Evolutionary conservation across 805 yeast species (phyloP).

Genomic region (Ogataea corticis): DNA sequence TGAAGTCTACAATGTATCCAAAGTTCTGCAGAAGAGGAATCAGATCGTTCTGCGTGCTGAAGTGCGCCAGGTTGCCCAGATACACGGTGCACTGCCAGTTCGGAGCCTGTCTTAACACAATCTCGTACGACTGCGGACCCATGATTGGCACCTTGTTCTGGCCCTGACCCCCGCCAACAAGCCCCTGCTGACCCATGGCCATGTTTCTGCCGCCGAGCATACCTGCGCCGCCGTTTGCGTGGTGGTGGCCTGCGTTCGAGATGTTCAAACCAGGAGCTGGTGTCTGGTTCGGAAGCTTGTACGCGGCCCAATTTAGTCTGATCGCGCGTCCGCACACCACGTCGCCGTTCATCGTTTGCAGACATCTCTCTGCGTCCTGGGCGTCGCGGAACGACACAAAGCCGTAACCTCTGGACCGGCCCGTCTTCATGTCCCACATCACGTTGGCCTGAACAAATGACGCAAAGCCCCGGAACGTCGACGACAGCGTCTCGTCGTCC

Average conservation of each 20-base stretch:
- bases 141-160: slow-evolving; percentile 15
- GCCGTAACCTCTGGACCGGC: slow-evolving; percentile 89
- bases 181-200: slow-evolving; percentile 4
- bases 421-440: slow-evolving; percentile 97
- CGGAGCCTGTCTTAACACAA: slow-evolving; percentile 76
- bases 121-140: slow-evolving; percentile 51
- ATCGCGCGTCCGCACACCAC: slow-evolving; percentile 72
- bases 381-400: slow-evolving; percentile 73
- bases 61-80: slow-evolving; percentile 81
- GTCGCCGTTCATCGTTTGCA: slow-evolving; percentile 72
- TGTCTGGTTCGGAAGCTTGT: slow-evolving; percentile 47
- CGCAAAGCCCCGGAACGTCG: slow-evolving; percentile 55
- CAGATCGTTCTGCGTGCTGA: slow-evolving; percentile 69
- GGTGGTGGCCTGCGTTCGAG: slow-evolving; percentile 15
- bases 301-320: slow-evolving; percentile 88
- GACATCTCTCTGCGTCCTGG: slow-evolving; percentile 72
- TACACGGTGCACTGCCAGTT: slow-evolving; percentile 85
- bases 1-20: slow-evolving; percentile 81
- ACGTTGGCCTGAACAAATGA: slow-evolving; percentile 82
- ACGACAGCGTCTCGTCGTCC: slow-evolving; percentile 68
- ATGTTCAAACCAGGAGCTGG: slow-evolving; percentile 21
- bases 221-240: slow-evolving; percentile 10
- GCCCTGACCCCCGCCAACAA: slow-evolving; percentile 10
- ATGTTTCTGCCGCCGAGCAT: slow-evolving; percentile 9
- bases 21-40: slow-evolving; percentile 73